These are phyloP conservation scores for Grosmannia huntii DNA, from an alignment of 2,329 filamentous ascomycete species.

Conservation along the genomic window DNA sequence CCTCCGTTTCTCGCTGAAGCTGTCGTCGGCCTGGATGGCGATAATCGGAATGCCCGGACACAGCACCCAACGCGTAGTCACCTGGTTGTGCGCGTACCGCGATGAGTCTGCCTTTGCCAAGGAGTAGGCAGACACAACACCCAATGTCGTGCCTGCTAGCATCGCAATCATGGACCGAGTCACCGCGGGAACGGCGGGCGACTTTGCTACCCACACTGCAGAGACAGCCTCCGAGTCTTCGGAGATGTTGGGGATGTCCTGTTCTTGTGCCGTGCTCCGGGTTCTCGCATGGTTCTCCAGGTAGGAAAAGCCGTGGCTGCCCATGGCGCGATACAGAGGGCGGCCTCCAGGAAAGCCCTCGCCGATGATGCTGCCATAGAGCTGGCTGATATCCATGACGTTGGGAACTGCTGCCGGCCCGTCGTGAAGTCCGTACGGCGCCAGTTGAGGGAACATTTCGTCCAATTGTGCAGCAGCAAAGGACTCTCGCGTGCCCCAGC, in stretches of 20 bases:
- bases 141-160: slow-evolving; percentile 69
- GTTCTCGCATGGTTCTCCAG: slow-evolving; percentile 42
- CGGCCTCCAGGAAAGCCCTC: slow-evolving; percentile 78
- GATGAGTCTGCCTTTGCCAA: slow-evolving; percentile 47
- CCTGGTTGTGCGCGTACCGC: slow-evolving; percentile 57
- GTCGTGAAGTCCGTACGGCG: slow-evolving; percentile 65
- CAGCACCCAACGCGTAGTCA: slow-evolving; percentile 80
- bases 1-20: slow-evolving; percentile 60
- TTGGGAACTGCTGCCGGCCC: slow-evolving; percentile 73
- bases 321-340: slow-evolving; percentile 60
- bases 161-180: slow-evolving; percentile 74
- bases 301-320: slow-evolving; percentile 67
- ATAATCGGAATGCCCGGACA: slow-evolving; percentile 84
- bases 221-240: slow-evolving; percentile 58
- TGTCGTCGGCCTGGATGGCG: slow-evolving; percentile 70
- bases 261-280: slow-evolving; percentile 46
- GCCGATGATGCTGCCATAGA: slow-evolving; percentile 70
- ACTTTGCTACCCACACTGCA: slow-evolving; percentile 84
- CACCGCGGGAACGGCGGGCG: slow-evolving; percentile 52
- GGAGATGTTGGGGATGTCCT: slow-evolving; percentile 66
- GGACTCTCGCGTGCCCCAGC: slow-evolving; percentile 69
- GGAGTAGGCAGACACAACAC: slow-evolving; percentile 71
- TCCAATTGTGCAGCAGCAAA: slow-evolving; percentile 65
- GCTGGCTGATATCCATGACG: slow-evolving; percentile 80
- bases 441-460: slow-evolving; percentile 60